Percentiles rank a stretch among this genome's conserved stretches.
These are phyloP conservation scores for Dioszegia aurantiaca DNA, from an alignment of 768 basidiomycete species.

Conservation along the genomic window DNA sequence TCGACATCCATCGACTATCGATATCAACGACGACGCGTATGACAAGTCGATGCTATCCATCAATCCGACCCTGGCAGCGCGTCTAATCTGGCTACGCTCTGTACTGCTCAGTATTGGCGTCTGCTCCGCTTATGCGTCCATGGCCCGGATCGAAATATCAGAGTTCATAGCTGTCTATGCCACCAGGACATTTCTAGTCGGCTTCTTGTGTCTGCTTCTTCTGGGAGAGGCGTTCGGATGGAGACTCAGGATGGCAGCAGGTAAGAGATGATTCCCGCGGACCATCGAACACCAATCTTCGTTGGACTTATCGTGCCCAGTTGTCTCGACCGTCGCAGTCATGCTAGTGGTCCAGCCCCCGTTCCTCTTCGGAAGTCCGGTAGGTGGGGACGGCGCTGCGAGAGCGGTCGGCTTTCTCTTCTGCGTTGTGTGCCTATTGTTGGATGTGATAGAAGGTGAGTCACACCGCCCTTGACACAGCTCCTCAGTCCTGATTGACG, in stretches of 20 bases:
- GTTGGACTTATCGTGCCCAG: not conserved
- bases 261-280: not conserved
- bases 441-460: constrained; percentile 3
- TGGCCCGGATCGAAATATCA: not conserved
- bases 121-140: not conserved
- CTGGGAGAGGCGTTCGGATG: not conserved
- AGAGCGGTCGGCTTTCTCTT: not conserved
- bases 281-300: too few relatives aligned
- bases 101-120: not conserved
- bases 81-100: constrained; percentile 2
- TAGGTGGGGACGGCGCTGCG: too few relatives aligned
- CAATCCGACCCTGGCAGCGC: not conserved
- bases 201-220: not conserved
- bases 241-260: not conserved
- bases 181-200: not conserved
- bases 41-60: not conserved
- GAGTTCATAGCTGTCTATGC: not conserved
- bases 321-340: not conserved
- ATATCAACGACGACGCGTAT: too few relatives aligned
- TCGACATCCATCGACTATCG: too few relatives aligned
- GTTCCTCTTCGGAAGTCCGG: not conserved
- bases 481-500: not conserved
- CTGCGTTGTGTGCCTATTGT: not conserved
- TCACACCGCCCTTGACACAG: too few relatives aligned
- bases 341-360: constrained; percentile 1